Evolutionary conservation across 2,329 filamentous ascomycete species (phyloP).

Genomic region (Penicillium sp.): DNA sequence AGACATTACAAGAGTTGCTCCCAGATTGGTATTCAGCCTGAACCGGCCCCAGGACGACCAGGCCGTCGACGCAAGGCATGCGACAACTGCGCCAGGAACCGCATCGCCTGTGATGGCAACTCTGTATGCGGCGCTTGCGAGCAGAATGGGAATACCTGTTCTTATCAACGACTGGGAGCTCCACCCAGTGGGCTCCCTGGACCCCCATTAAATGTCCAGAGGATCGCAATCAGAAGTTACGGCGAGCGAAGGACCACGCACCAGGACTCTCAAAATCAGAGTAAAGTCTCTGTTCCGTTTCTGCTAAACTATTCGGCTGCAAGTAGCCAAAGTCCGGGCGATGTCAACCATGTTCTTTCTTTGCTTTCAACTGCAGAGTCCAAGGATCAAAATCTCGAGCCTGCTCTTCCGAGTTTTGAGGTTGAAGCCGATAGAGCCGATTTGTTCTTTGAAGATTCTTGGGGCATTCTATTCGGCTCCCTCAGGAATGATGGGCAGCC

Average conservation of each 20-base stretch:
- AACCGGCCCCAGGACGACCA: not conserved
- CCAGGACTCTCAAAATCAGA: not conserved
- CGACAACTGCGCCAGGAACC: conserved; percentile 8
- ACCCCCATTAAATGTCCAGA: not conserved
- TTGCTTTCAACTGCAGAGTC: conserved; percentile 11
- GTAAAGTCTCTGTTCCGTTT: conserved; percentile 11
- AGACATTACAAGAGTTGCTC: conserved; percentile 14
- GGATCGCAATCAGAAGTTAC: conserved; percentile 1
- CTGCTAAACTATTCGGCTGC: conserved; percentile 14
- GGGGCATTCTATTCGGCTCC: conserved; percentile 13
- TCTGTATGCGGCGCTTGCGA: conserved; percentile 2
- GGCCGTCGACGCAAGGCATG: conserved; percentile 14
- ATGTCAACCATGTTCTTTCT: conserved; percentile 13
- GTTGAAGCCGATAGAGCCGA: not conserved
- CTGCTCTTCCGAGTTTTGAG: conserved; percentile 10
- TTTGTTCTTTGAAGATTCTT: conserved; percentile 9
- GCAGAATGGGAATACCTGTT: not conserved
- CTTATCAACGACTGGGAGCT: conserved; percentile 3
- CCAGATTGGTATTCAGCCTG: conserved; percentile 2
- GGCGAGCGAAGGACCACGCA: not conserved
- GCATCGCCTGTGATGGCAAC: conserved; percentile 6
- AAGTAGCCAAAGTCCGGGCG: conserved; percentile 7
- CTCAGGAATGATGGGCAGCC: not conserved
- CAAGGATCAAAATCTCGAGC: not conserved
- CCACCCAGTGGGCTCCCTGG: not conserved